A percentile compares a stretch with the other conserved stretches of the same genome.
phyloP scores from a whole-genome alignment of 805 yeast genomes.

The Tetrapisispora fleetii region DNA sequence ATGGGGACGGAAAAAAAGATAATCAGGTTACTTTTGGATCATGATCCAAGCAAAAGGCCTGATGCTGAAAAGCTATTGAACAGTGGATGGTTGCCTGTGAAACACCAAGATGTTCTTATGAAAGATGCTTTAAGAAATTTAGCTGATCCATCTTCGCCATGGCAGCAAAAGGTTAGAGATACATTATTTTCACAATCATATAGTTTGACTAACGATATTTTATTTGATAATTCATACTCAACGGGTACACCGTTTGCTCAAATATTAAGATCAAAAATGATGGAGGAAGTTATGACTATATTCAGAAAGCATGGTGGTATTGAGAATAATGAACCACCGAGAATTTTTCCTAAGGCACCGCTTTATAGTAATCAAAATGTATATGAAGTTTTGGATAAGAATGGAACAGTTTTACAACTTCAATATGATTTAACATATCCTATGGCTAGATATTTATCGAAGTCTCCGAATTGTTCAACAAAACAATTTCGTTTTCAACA shows the following conservation, averaged over 20 bases:
- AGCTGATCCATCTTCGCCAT: slow-evolving; percentile 84
- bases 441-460: slow-evolving; percentile 73
- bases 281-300: slow-evolving; percentile 48
- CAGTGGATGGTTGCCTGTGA: slow-evolving; percentile 79
- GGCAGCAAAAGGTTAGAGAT: slow-evolving; percentile 88
- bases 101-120: slow-evolving; percentile 81
- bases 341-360: slow-evolving; percentile 75
- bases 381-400: slow-evolving; percentile 71
- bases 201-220: slow-evolving; percentile 70
- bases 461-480: slow-evolving; percentile 33
- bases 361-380: slow-evolving; percentile 55
- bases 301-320: slow-evolving; percentile 83
- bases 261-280: slow-evolving; percentile 49
- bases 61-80: slow-evolving; percentile 64
- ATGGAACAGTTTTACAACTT: slow-evolving; percentile 80
- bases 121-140: slow-evolving; percentile 79
- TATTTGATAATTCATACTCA: slow-evolving; percentile 50
- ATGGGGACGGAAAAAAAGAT: slow-evolving; percentile 54
- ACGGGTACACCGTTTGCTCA: slow-evolving; percentile 36
- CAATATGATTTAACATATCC: slow-evolving; percentile 89
- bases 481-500: slow-evolving; percentile 70
- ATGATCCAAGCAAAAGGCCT: slow-evolving; percentile 71
- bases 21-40: slow-evolving; percentile 58
- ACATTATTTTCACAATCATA: slow-evolving; percentile 80
- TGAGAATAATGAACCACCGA: slow-evolving; percentile 54